Conservation (phyloP, 2,329 filamentous ascomycete species). For the Elsinoe ampelina region DNA sequence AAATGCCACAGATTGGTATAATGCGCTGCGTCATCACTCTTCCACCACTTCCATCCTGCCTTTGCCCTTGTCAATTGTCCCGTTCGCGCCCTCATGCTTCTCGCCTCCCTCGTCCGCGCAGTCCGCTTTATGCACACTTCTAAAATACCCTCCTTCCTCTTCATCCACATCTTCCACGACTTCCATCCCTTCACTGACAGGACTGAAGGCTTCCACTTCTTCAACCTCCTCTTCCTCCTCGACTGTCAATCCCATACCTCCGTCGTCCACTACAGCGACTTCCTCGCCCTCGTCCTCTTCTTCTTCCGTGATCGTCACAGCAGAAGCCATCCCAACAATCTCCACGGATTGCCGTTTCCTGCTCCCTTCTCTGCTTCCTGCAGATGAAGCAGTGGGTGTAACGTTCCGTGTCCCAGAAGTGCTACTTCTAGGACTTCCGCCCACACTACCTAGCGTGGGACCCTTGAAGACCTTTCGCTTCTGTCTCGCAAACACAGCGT, state of each 20-base stretch:
- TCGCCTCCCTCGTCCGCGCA: background rate
- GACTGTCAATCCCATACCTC: background rate
- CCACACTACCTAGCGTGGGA: conserved; percentile 44
- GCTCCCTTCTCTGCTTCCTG: conserved; percentile 55
- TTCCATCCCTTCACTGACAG: conserved; percentile 33
- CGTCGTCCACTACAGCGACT: conserved; percentile 17
- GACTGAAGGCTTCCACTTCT: conserved; percentile 51
- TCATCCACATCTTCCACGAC: conserved; percentile 23
- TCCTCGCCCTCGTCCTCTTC: conserved; percentile 31
- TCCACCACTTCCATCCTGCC: background rate
- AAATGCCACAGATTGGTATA: conserved; percentile 1
- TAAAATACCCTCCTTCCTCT: conserved; percentile 13
- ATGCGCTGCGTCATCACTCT: background rate
- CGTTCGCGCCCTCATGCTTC: background rate
- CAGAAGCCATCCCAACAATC: conserved; percentile 2
- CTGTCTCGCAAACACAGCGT: conserved; percentile 61
- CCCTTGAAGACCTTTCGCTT: conserved; percentile 79
- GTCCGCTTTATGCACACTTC: conserved; percentile 8
- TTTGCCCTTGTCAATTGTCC: background rate
- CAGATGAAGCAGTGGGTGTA: background rate
- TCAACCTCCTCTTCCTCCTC: conserved; percentile 34
- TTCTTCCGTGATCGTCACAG: conserved; percentile 42
- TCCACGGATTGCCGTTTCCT: conserved; percentile 44
- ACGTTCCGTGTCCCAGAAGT: conserved; percentile 19
- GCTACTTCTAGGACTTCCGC: conserved; percentile 31